Percentiles rank a stretch among this genome's conserved stretches.
Evolutionary conservation across 2,329 filamentous ascomycete species (phyloP).

Genomic region (Claviceps quebecensis): DNA sequence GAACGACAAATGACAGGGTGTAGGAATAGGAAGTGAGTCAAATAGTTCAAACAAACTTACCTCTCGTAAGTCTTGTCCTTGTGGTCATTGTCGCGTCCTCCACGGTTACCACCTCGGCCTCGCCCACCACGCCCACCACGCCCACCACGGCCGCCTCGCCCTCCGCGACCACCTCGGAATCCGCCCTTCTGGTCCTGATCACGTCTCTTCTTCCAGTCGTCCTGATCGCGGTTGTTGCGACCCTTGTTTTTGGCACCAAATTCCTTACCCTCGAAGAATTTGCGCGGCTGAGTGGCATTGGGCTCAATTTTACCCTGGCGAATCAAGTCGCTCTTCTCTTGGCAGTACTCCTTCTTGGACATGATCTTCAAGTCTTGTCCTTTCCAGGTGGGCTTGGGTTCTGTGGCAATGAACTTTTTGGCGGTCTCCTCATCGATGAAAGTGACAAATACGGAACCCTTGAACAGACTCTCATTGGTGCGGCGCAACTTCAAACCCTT

Average conservation of each 20-base stretch:
- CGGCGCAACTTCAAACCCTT: conserved; percentile 81
- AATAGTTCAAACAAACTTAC: conserved; percentile 12
- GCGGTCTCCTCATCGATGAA: conserved; percentile 69
- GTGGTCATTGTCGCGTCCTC: conserved; percentile 14
- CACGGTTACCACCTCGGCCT: conserved; percentile 27
- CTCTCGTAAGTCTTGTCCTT: conserved; percentile 18
- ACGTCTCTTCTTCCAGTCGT: conserved; percentile 52
- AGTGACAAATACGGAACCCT: conserved; percentile 92
- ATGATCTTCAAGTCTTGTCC: conserved; percentile 67
- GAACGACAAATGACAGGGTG: not conserved
- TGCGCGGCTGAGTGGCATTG: conserved; percentile 26
- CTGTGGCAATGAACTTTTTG: conserved; percentile 64
- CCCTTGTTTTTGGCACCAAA: conserved; percentile 14
- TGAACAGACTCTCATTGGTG: conserved; percentile 59
- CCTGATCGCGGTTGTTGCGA: conserved; percentile 28
- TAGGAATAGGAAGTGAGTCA: not conserved
- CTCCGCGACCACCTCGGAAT: conserved; percentile 35
- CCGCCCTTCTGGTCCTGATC: conserved; percentile 48
- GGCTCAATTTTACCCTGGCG: conserved; percentile 54
- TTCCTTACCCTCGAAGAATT: conserved; percentile 37
- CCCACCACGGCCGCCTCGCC: conserved; percentile 27
- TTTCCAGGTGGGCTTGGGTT: conserved; percentile 75
- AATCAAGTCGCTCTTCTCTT: conserved; percentile 62
- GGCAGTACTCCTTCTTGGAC: conserved; percentile 77
- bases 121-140: conserved; percentile 29